Percentiles rank a stretch among this genome's conserved stretches.
Evolutionary conservation across 2,329 filamentous ascomycete species (phyloP).

Genomic region (Sporothrix sp.): DNA sequence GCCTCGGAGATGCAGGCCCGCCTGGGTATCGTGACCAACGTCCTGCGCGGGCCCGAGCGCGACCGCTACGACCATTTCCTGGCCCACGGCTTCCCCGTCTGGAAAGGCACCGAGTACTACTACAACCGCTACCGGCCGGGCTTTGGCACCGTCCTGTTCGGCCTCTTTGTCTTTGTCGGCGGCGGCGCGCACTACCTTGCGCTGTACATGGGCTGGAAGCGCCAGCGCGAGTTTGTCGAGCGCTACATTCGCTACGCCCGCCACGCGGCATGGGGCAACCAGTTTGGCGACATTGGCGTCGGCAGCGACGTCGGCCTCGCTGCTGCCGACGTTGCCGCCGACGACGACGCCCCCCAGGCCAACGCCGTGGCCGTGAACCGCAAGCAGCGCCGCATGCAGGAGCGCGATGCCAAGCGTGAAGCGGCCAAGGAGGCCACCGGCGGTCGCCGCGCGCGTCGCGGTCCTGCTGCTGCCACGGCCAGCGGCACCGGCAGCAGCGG

Average conservation of each 20-base stretch:
- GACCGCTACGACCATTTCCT: constrained; percentile 94
- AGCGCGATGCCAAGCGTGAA: constrained; percentile 69
- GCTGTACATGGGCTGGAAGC: constrained; percentile 77
- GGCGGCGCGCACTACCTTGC: constrained; percentile 81
- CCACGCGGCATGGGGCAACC: constrained; percentile 82
- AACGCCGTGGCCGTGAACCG: constrained; percentile 59
- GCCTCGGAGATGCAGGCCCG: constrained; percentile 77
- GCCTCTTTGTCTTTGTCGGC: constrained; percentile 72
- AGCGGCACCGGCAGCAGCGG: constrained; percentile 25
- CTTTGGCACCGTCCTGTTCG: constrained; percentile 70
- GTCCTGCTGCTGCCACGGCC: constrained; percentile 25
- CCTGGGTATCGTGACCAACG: constrained; percentile 72
- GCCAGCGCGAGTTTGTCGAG: constrained; percentile 83
- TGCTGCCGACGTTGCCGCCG: constrained; percentile 20
- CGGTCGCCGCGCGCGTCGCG: constrained; percentile 21
- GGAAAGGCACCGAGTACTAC: constrained; percentile 98
- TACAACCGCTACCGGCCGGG: constrained; percentile 90
- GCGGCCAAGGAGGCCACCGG: constrained; percentile 44
- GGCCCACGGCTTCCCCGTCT: constrained; percentile 82
- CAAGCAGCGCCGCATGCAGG: constrained; percentile 78
- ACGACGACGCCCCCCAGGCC: constrained; percentile 32
- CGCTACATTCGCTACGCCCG: constrained; percentile 86
- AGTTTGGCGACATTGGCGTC: constrained; percentile 37
- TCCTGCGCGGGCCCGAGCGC: constrained; percentile 70
- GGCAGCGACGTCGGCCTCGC: constrained; percentile 20